Conservation (phyloP, 2,329 filamentous ascomycete species). For the Rutstroemia sp. region DNA sequence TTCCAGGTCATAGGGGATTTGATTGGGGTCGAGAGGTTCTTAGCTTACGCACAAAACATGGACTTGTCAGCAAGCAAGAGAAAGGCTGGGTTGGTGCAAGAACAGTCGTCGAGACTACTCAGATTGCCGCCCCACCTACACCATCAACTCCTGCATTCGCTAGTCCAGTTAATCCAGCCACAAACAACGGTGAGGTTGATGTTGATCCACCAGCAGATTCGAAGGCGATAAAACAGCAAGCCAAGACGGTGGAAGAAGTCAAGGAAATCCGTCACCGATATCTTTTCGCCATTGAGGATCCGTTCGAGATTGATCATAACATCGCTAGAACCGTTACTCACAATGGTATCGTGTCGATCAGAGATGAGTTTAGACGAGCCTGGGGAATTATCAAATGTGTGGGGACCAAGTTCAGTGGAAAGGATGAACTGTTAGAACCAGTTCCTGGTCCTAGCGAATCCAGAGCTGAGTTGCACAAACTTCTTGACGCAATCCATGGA, state of each 20-base stretch:
- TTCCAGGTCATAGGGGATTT: constrained; percentile 50
- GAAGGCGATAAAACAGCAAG: constrained; percentile 11
- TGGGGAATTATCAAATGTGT: constrained; percentile 60
- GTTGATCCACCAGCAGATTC: background rate
- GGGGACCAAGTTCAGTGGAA: constrained; percentile 31
- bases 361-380: constrained; percentile 77
- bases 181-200: background rate
- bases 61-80: constrained; percentile 62
- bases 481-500: constrained; percentile 24
- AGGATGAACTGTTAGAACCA: constrained; percentile 22
- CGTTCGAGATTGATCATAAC: constrained; percentile 83
- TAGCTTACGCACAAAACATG: constrained; percentile 65
- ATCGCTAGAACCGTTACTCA: constrained; percentile 82
- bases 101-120: constrained; percentile 52
- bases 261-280: constrained; percentile 74
- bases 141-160: constrained; percentile 12
- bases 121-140: constrained; percentile 26
- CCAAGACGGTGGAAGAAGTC: constrained; percentile 24
- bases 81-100: constrained; percentile 86
- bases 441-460: constrained; percentile 6
- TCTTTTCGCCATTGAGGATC: constrained; percentile 85
- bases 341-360: constrained; percentile 70
- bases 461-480: constrained; percentile 14
- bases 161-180: background rate
- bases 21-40: constrained; percentile 76